Percentiles rank a stretch among this genome's conserved stretches.
These are phyloP conservation scores for Phialophora tarda DNA, from an alignment of 2,329 filamentous ascomycete species.

Conservation along the genomic window DNA sequence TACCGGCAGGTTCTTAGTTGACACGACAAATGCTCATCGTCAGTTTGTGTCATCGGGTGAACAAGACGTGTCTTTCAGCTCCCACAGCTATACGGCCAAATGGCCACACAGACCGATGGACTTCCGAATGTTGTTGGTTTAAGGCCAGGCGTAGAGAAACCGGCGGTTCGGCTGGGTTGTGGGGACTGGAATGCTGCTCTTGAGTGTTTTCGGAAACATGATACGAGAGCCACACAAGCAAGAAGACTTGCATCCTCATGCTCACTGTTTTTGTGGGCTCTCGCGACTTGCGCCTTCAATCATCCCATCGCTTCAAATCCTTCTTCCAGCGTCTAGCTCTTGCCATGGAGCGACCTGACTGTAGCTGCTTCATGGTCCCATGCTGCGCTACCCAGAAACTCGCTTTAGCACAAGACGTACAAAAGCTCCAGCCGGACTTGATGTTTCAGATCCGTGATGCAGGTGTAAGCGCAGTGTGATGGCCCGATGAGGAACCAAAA, in stretches of 20 bases:
- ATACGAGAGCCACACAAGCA: background rate
- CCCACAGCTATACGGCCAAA: background rate
- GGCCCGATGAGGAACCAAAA: background rate
- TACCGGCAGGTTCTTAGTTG: background rate
- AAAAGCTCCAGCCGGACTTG: background rate
- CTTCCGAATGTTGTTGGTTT: background rate
- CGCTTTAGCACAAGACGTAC: background rate
- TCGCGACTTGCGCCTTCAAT: background rate
- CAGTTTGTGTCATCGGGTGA: background rate
- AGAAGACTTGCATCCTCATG: background rate
- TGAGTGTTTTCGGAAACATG: background rate
- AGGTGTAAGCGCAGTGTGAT: background rate
- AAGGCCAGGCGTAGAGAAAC: background rate
- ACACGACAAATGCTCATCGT: too few relatives aligned
- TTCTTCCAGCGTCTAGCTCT: background rate
- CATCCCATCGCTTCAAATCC: background rate
- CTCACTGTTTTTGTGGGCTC: background rate
- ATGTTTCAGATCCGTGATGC: background rate
- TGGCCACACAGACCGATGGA: background rate
- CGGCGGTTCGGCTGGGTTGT: background rate
- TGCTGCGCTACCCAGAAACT: background rate
- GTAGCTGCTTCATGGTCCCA: background rate
- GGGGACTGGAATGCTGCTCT: background rate
- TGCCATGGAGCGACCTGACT: background rate
- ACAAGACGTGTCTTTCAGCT: background rate